These are phyloP conservation scores for Hypoxylon sp. DNA, from an alignment of 2,329 filamentous ascomycete species.

Conservation along the genomic window DNA sequence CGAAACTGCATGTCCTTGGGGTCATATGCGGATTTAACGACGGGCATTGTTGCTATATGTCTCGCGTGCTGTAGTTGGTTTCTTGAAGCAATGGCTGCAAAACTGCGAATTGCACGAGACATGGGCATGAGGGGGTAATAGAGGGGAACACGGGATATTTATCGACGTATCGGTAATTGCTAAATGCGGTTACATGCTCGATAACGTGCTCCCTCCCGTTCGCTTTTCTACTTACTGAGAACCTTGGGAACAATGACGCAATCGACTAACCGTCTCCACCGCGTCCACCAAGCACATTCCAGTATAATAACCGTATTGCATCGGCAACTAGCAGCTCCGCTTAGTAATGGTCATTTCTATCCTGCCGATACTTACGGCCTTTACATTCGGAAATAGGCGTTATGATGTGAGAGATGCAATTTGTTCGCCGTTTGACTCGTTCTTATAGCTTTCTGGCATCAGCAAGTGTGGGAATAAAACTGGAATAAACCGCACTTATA, in stretches of 20 bases:
- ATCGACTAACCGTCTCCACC: slow-evolving; percentile 20
- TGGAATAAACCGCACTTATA: neutral
- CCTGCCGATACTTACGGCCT: neutral
- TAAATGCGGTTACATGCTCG: neutral
- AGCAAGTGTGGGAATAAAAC: neutral
- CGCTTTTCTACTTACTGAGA: neutral
- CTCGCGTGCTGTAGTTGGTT: slow-evolving; percentile 21
- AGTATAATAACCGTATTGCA: neutral
- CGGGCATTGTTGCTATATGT: slow-evolving; percentile 43
- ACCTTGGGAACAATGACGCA: slow-evolving; percentile 25
- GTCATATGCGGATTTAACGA: slow-evolving; percentile 44
- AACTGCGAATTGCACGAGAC: slow-evolving; percentile 24
- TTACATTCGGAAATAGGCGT: slow-evolving; percentile 1
- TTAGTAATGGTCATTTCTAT: neutral
- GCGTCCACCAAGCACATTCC: neutral
- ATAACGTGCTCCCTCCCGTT: neutral
- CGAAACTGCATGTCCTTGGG: slow-evolving; percentile 57
- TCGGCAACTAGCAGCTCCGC: slow-evolving; percentile 1
- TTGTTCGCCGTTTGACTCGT: neutral
- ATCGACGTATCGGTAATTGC: slow-evolving; percentile 5
- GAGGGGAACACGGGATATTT: neutral
- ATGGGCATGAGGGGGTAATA: slow-evolving; percentile 35
- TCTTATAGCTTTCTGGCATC: neutral
- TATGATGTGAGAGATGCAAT: neutral
- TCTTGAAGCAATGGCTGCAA: slow-evolving; percentile 21